A percentile compares a stretch with the other conserved stretches of the same genome.
Conservation (phyloP, 345 rosid species). For the Conringia planisiliqua region DNA sequence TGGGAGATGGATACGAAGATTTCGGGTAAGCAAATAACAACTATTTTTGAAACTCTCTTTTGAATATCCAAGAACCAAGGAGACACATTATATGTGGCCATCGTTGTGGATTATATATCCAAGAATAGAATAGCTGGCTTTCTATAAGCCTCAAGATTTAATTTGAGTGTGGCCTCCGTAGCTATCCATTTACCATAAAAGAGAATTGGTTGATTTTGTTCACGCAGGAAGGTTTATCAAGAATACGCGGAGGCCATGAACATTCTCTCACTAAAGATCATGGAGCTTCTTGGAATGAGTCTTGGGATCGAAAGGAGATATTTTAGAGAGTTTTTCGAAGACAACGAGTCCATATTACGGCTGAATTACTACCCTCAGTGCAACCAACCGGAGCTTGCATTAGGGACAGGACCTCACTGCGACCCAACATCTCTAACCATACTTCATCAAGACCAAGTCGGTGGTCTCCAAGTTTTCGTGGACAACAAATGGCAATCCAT, state of each 20-base stretch:
- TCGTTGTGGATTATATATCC: not conserved
- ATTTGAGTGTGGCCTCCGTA: not conserved
- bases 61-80: not conserved
- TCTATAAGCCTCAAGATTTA: not conserved
- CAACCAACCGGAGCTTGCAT: conserved; percentile 46
- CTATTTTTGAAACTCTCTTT: not conserved
- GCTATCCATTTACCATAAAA: not conserved
- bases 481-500: conserved; percentile 58
- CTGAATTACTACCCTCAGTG: conserved; percentile 70
- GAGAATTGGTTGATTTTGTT: not conserved
- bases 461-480: conserved; percentile 69
- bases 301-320: conserved; percentile 25
- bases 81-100: not conserved
- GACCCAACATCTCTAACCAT: conserved; percentile 82
- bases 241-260: conserved; percentile 35
- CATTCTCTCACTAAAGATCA: conserved; percentile 25
- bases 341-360: conserved; percentile 58
- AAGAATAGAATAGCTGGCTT: not conserved
- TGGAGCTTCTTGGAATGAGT: conserved; percentile 38
- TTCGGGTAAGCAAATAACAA: conserved; percentile 52
- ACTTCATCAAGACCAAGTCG: conserved; percentile 82
- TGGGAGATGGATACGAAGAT: conserved; percentile 60
- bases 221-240: conserved; percentile 32
- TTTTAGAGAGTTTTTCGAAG: conserved; percentile 43
- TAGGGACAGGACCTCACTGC: conserved; percentile 89